Evolutionary conservation across 805 yeast species (phyloP).

Genomic region (Metschnikowia cubensis): DNA sequence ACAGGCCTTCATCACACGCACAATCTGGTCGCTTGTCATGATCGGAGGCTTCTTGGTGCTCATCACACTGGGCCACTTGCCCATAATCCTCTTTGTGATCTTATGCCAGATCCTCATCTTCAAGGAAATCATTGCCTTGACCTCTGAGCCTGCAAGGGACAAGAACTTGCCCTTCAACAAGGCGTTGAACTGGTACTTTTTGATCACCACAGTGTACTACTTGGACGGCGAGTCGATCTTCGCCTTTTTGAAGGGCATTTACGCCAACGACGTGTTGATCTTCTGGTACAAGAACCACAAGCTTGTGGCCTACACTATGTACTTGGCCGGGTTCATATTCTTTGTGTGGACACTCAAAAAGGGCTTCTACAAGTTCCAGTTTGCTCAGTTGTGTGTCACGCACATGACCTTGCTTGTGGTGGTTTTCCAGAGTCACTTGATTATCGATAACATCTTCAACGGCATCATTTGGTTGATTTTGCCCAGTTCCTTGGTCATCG

Average conservation of each 20-base stretch:
- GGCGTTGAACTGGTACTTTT: constrained; percentile 88
- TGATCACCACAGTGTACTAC: constrained; percentile 82
- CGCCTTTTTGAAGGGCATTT: constrained; percentile 54
- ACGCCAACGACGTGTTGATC: constrained; percentile 49
- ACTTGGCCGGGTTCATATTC: constrained; percentile 81
- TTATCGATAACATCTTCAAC: constrained; percentile 80
- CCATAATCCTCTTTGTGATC: constrained; percentile 69
- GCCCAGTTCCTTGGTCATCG: constrained; percentile 88
- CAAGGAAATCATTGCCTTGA: constrained; percentile 83
- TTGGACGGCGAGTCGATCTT: constrained; percentile 83
- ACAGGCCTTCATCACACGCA: constrained; percentile 80
- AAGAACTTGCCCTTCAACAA: constrained; percentile 78
- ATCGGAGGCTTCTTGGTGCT: constrained; percentile 58
- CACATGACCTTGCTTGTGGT: constrained; percentile 90
- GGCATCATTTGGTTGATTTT: constrained; percentile 94
- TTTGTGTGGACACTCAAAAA: constrained; percentile 87
- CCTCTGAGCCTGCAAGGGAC: constrained; percentile 79
- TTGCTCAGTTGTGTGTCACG: constrained; percentile 88
- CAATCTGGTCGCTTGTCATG: constrained; percentile 94
- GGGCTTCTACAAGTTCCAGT: constrained; percentile 87
- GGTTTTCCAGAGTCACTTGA: constrained; percentile 90
- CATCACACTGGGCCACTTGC: constrained; percentile 79
- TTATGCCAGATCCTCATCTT: constrained; percentile 78
- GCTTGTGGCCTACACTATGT: constrained; percentile 77
- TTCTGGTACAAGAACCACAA: constrained; percentile 74